Evolutionary conservation across 192 early-diverging fungal species (phyloP), one percentile per base, ranked within the genome.

Genomic region (Entomortierella parvispora): DNA sequence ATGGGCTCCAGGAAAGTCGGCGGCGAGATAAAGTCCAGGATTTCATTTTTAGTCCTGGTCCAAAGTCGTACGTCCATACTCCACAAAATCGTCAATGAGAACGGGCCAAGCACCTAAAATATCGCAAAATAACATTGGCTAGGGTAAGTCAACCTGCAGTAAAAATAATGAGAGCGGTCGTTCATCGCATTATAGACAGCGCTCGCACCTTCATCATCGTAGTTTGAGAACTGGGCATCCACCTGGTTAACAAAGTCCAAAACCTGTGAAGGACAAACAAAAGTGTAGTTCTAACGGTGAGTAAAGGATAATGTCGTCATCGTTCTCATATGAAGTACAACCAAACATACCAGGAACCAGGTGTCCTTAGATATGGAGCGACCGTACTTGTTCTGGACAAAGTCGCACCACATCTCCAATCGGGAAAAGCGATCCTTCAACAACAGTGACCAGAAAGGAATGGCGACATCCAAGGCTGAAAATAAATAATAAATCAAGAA

Each of bases 61-160:
- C 65, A 76, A 62, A 2, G 72, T 76, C 14, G 72, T 76, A 32
- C 72, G 72, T 18, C 72, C 72, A 43, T 71, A 80, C 45, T 80
- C 78, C 40, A 80, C 78, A 72, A 80, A 80, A 47, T 91, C 87
- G 63, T 95, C 93, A 72, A 95, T 93, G 31, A 95, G 79, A 56
- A 92, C 87, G 14, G 93, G 93, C 93, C 93, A 95, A 44, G 93
- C 93, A 37, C 93, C 87, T 75, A n/a, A n/a, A n/a, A n/a, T n/a
- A 74, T n/a, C 45, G 14, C 25, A 1, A 55, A 4, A 37, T 49
- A 18, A n/a, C n/a, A n/a, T n/a, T n/a, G n/a, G n/a, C n/a, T n/a
- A n/a, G n/a, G n/a, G n/a, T n/a, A n/a, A n/a, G n/a, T n/a, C n/a
- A n/a, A n/a, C n/a, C n/a, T n/a, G n/a, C n/a, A n/a, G n/a, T n/a